phyloP scores from a whole-genome alignment of 345 rosid species.

The Gossypium rotundifolium region DNA sequence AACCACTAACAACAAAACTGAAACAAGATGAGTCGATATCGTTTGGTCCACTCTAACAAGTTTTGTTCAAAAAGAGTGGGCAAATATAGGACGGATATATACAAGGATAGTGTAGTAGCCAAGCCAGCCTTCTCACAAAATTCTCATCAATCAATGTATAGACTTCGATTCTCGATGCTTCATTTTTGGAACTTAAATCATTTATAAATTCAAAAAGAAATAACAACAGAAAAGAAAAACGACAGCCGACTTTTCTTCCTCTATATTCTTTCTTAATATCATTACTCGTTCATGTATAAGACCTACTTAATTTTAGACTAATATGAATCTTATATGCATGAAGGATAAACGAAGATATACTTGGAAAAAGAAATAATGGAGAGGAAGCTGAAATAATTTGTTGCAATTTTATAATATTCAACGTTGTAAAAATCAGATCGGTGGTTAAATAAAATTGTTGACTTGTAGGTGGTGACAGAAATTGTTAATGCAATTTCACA shows the following conservation, averaged over 20 bases:
- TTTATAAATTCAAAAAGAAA: background rate
- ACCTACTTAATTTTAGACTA: background rate
- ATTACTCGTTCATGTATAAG: too few species aligned
- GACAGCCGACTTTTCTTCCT: background rate
- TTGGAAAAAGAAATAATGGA: background rate
- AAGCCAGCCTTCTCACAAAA: background rate
- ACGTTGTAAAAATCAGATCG: too few species aligned
- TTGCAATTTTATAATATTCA: background rate
- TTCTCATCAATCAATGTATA: background rate
- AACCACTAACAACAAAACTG: background rate
- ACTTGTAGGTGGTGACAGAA: too few species aligned
- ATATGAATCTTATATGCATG: background rate
- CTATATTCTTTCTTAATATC: too few species aligned
- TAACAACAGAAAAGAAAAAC: background rate
- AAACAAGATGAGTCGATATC: background rate
- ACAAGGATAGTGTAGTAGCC: background rate
- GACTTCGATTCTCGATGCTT: background rate
- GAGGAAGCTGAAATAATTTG: too few species aligned
- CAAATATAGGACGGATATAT: background rate
- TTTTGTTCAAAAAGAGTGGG: background rate
- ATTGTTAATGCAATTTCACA: too few species aligned
- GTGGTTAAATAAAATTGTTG: too few species aligned
- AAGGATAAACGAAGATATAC: background rate
- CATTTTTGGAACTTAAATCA: background rate
- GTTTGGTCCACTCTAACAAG: conserved; percentile 9